These are phyloP conservation scores for Decorospora gaudefroyi DNA, from an alignment of 2,329 filamentous ascomycete species.

Conservation along the genomic window DNA sequence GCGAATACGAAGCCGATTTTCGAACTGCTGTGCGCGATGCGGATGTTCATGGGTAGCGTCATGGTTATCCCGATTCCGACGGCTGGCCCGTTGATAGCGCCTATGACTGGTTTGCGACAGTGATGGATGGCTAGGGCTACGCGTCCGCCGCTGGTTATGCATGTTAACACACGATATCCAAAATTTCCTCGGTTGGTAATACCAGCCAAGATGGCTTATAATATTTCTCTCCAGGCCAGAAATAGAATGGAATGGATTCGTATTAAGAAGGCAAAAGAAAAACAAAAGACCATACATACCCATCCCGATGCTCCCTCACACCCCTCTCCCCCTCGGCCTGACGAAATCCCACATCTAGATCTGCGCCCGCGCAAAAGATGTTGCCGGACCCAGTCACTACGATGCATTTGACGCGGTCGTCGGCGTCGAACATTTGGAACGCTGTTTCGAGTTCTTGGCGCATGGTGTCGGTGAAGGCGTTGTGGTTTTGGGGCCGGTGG, in stretches of 20 bases:
- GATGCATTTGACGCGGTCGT: slow-evolving; percentile 59
- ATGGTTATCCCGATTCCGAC: slow-evolving; percentile 64
- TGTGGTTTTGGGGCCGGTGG: slow-evolving; percentile 67
- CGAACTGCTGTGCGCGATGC: slow-evolving; percentile 59
- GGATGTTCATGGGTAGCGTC: slow-evolving; percentile 61
- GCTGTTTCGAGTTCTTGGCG: slow-evolving; percentile 62
- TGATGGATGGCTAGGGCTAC: slow-evolving; percentile 59
- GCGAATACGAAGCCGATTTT: slow-evolving; percentile 77
- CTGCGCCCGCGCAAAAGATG: slow-evolving; percentile 62
- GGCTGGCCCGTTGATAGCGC: slow-evolving; percentile 60
- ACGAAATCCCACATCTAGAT: slow-evolving; percentile 59
- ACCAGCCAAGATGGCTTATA: too few species aligned
- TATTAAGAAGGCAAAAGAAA: background rate
- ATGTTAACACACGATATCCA: too few species aligned
- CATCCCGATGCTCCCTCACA: slow-evolving; percentile 58
- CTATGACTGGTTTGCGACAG: slow-evolving; percentile 62
- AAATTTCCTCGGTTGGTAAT: too few species aligned
- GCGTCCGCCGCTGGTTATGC: slow-evolving; percentile 48
- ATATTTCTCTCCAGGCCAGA: too few species aligned
- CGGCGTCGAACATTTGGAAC: slow-evolving; percentile 57
- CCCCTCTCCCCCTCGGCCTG: slow-evolving; percentile 50
- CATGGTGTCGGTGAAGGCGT: slow-evolving; percentile 71
- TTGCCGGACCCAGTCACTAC: slow-evolving; percentile 59
- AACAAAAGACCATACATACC: slow-evolving; percentile 43
- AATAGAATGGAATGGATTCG: too few species aligned